A percentile compares a stretch with the other conserved stretches of the same genome.
phyloP scores from a whole-genome alignment of 2,329 filamentous ascomycete species.

The Thielaviopsis punctulata region DNA sequence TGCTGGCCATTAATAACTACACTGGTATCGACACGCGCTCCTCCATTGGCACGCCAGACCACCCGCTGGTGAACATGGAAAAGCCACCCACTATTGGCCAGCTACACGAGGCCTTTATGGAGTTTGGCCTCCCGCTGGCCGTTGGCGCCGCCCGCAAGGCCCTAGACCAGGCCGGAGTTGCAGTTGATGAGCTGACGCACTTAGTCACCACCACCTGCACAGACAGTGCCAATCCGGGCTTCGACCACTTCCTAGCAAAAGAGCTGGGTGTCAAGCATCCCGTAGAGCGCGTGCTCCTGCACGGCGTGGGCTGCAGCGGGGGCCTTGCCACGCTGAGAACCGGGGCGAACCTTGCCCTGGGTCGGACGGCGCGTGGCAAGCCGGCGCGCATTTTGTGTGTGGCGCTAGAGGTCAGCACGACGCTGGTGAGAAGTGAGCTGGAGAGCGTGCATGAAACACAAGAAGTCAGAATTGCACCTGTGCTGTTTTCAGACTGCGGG shows the following conservation, averaged over 20 bases:
- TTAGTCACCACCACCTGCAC: constrained; percentile 52
- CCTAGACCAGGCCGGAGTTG: constrained; percentile 34
- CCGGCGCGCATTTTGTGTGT: constrained; percentile 48
- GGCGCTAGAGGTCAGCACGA: constrained; percentile 45
- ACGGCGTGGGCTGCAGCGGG: constrained; percentile 49
- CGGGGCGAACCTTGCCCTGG: constrained; percentile 48
- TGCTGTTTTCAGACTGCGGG: constrained; percentile 55
- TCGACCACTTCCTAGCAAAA: constrained; percentile 47
- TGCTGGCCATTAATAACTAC: constrained; percentile 44
- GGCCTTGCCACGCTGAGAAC: constrained; percentile 45
- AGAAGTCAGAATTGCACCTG: constrained; percentile 46
- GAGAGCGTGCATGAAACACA: constrained; percentile 42
- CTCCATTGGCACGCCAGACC: constrained; percentile 42
- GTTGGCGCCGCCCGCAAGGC: constrained; percentile 37
- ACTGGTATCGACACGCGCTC: constrained; percentile 48
- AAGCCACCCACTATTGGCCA: constrained; percentile 34
- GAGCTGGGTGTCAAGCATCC: constrained; percentile 36
- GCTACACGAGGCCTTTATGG: constrained; percentile 36
- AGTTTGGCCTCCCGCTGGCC: constrained; percentile 40
- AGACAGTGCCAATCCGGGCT: constrained; percentile 51
- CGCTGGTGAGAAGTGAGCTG: constrained; percentile 46
- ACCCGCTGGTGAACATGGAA: constrained; percentile 41
- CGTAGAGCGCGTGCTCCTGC: constrained; percentile 48
- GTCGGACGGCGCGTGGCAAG: constrained; percentile 38
- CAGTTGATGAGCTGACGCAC: constrained; percentile 41